A percentile compares a stretch with the other conserved stretches of the same genome.
Conservation (phyloP, 371 early-diverging fungal species). For the Actinomucor elegans region DNA sequence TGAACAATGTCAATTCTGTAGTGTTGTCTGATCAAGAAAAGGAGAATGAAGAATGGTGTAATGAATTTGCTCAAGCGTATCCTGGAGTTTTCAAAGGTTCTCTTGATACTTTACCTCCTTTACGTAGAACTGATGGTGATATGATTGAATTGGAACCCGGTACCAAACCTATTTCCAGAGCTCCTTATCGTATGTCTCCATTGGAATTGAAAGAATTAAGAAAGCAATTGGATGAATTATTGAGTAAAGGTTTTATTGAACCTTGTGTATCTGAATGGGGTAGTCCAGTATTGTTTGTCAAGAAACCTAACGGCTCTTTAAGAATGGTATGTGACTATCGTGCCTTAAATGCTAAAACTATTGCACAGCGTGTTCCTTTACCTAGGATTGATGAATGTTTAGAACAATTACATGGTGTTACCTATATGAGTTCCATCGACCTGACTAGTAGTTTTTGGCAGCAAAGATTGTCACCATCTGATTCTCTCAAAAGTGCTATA, state of each 20-base stretch:
- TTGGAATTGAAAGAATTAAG: too few species aligned
- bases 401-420: background rate
- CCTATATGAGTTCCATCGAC: constrained; percentile 29
- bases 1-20: too few species aligned
- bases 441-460: constrained; percentile 34
- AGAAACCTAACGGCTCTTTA: constrained; percentile 49
- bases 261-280: constrained; percentile 46
- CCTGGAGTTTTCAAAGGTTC: too few species aligned
- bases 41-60: too few species aligned
- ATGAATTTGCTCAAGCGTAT: too few species aligned
- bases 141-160: too few species aligned
- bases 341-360: constrained; percentile 37
- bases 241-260: constrained; percentile 36
- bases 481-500: constrained; percentile 9
- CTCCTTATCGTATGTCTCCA: too few species aligned
- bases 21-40: too few species aligned
- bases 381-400: background rate
- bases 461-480: constrained; percentile 15
- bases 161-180: too few species aligned
- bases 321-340: constrained; percentile 50
- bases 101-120: too few species aligned
- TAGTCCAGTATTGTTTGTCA: constrained; percentile 52
- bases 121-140: too few species aligned
- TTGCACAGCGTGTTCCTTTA: constrained; percentile 17
- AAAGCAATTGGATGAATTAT: constrained; percentile 32